A percentile compares a stretch with the other conserved stretches of the same genome.
These are phyloP conservation scores for Cryptococcus sp. DNA, from an alignment of 1,284 basidiomycete species.

Conservation along the genomic window DNA sequence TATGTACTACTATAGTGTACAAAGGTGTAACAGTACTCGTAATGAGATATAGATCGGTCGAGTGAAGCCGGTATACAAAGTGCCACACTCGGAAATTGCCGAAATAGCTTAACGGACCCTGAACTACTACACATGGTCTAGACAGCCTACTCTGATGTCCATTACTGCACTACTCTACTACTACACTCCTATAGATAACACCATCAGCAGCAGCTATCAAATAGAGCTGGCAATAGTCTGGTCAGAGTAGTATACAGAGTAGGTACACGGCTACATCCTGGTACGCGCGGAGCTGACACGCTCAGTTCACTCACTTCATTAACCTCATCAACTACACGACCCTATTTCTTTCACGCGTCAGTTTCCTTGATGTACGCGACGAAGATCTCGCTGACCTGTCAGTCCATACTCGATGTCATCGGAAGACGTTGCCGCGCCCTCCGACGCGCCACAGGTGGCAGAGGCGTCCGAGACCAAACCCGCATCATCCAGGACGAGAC, in stretches of 20 bases:
- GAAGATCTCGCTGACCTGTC: neutral
- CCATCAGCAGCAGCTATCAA: too few relatives aligned
- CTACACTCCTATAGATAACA: too few relatives aligned
- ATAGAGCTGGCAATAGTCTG: too few relatives aligned
- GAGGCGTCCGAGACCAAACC: conserved; percentile 6
- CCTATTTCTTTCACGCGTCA: too few relatives aligned
- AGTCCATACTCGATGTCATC: neutral
- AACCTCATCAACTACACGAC: neutral
- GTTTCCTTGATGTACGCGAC: too few relatives aligned
- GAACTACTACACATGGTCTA: too few relatives aligned
- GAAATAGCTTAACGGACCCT: too few relatives aligned
- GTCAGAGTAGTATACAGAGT: too few relatives aligned
- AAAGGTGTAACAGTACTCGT: neutral
- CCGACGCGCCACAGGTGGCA: conserved; percentile 2
- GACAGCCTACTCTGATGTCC: too few relatives aligned
- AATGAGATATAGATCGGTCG: neutral
- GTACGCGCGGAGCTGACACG: too few relatives aligned
- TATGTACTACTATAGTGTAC: neutral
- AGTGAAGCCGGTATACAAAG: neutral
- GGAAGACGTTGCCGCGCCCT: conserved; percentile 9
- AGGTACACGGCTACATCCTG: too few relatives aligned
- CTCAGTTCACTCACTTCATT: neutral
- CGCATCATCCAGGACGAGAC: conserved; percentile 1
- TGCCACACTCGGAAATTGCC: conserved; percentile 4
- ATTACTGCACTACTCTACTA: too few relatives aligned